Base-by-base conservation (phyloP, 768 basidiomycete species). In the Hygrophorus russula region DNA sequence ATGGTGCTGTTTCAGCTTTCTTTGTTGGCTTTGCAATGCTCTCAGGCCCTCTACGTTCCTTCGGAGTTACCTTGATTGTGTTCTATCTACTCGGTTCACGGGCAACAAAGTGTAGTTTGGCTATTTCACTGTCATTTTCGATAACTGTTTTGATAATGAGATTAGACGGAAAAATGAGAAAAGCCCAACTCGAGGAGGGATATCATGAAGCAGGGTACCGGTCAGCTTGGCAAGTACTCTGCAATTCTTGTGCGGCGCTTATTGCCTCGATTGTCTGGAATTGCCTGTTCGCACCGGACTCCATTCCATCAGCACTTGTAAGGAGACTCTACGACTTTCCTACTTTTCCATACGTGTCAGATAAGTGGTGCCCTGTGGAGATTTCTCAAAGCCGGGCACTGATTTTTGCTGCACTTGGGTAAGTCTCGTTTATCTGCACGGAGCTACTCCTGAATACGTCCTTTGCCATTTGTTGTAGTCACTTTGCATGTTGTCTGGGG, bases 401-500 rank as follows among this genome's bases (percentile, higher is more conserved):
- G 42, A 56, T 89, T 0, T 76, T 85, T 46, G 73, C 65, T 10
- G 70, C 73, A 0, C 57, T 91, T 0, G 88, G 89, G 76, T 86
- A 46, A 52, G 70, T 56, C 34, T 20, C 27, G 6, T 13, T 10
- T 8, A 39, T 18, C n/a, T 32, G 33, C 15, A 11, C 19, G 7
- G 5, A 19, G 11, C 13, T 24, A 45, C n/a, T 20, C 12, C 10
- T 39, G 17, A 12, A 8, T 24, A 33, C 18, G 13, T 5, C 6
- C 12, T 15, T 28, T 15, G 31, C 35, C 9, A 13, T n/a, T 39
- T 36, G 15, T 35, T 9, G 3, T 54, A 91, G 88, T 3, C 90
- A 93, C 56, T 88, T 90, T 59, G 80, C 81, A 2, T 91, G 86
- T 59, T 90, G 85, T 56, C 68, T 92, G 7, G 92, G 88, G 4